A percentile compares a stretch with the other conserved stretches of the same genome.
These are phyloP conservation scores for Suillus alpinus DNA, from an alignment of 768 basidiomycete species.

Conservation along the genomic window DNA sequence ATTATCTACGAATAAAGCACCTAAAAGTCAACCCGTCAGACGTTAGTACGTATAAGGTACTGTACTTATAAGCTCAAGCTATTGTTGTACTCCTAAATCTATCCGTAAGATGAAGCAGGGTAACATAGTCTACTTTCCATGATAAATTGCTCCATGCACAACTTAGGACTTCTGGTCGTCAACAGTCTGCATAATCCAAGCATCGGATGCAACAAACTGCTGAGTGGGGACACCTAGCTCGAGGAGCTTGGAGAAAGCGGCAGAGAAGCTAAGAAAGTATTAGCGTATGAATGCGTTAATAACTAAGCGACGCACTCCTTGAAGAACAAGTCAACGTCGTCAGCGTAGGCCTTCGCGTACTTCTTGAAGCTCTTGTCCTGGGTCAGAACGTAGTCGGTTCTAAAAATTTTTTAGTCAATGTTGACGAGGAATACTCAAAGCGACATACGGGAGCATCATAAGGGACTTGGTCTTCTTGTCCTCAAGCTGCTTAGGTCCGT, in stretches of 20 bases:
- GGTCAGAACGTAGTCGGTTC: slow-evolving; percentile 83
- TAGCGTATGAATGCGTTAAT: neutral
- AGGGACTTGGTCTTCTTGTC: slow-evolving; percentile 86
- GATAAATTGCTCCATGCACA: neutral
- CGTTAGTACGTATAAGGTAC: neutral
- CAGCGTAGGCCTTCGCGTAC: slow-evolving; percentile 82
- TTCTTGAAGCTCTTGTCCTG: slow-evolving; percentile 94
- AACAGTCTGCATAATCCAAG: slow-evolving; percentile 59
- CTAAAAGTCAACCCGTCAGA: neutral
- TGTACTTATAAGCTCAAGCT: neutral
- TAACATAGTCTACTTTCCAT: neutral
- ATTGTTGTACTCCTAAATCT: neutral
- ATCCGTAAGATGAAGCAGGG: neutral
- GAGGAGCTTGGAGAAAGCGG: slow-evolving; percentile 72
- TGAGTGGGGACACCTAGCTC: slow-evolving; percentile 89
- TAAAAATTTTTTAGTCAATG: slow-evolving; percentile 19
- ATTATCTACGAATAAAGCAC: neutral
- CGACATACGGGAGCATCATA: slow-evolving; percentile 92
- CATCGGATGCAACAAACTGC: slow-evolving; percentile 72
- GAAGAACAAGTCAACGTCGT: slow-evolving; percentile 85
- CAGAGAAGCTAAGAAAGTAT: slow-evolving; percentile 68
- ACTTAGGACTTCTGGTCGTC: slow-evolving; percentile 9
- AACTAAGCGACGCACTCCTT: slow-evolving; percentile 67
- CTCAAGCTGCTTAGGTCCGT: slow-evolving; percentile 88
- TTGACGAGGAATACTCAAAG: neutral